Percentiles rank a stretch among this genome's conserved stretches.
These are phyloP conservation scores for Auriscalpium orientale DNA, from an alignment of 768 basidiomycete species.

Conservation along the genomic window DNA sequence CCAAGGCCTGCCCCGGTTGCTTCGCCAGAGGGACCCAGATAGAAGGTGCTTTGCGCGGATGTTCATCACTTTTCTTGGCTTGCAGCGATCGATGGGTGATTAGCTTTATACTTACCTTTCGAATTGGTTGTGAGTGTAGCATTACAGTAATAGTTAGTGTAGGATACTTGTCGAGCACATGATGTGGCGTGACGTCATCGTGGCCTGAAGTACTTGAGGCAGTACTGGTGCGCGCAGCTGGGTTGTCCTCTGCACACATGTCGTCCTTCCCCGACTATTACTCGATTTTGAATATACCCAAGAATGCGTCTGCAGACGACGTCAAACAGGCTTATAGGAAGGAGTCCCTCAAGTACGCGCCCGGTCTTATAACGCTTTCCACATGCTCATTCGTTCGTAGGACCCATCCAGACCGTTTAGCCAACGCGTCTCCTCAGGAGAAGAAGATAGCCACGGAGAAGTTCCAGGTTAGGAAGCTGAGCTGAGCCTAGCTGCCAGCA, in stretches of 20 bases:
- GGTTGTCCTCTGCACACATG: conserved; percentile 30
- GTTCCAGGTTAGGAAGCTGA: conserved; percentile 54
- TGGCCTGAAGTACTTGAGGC: not conserved
- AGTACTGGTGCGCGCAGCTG: not conserved
- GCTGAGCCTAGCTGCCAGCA: not conserved
- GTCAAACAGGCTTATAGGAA: conserved; percentile 72
- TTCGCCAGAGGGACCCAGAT: not conserved
- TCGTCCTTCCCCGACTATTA: conserved; percentile 80
- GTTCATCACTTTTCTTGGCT: not conserved
- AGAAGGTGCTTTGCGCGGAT: too few species aligned
- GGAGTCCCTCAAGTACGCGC: conserved; percentile 61
- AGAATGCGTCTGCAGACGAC: conserved; percentile 59
- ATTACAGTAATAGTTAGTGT: not conserved
- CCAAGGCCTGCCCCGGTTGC: conserved; percentile 34
- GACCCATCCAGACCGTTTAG: conserved; percentile 84
- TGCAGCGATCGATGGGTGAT: not conserved
- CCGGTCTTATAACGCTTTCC: not conserved
- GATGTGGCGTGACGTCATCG: not conserved
- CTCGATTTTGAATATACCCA: conserved; percentile 45
- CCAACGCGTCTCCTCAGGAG: conserved; percentile 62
- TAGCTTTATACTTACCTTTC: not conserved
- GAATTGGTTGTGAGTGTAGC: too few species aligned
- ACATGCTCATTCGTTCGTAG: conserved; percentile 29
- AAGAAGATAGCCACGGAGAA: conserved; percentile 70
- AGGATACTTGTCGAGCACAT: not conserved